phyloP scores from a whole-genome alignment of 345 rosid genomes.

The Citropsis articulata region DNA sequence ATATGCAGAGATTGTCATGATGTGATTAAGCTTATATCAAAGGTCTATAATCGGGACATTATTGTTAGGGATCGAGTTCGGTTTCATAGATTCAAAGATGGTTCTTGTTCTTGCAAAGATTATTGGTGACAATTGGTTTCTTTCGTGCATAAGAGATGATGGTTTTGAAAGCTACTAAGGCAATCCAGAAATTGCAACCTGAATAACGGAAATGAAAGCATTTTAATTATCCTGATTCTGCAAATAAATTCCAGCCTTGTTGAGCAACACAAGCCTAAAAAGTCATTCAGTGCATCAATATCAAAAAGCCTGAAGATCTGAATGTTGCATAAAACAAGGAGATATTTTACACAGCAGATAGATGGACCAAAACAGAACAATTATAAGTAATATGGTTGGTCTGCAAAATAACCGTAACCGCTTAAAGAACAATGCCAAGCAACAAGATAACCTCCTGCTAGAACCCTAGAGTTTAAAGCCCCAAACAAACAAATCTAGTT shows the following conservation, averaged over 20 bases:
- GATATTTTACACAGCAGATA: slow-evolving; percentile 24
- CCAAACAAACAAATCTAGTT: slow-evolving; percentile 27
- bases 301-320: slow-evolving; percentile 8
- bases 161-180: not conserved
- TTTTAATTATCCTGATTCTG: not conserved
- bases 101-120: slow-evolving; percentile 79
- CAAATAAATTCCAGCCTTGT: not conserved
- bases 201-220: not conserved
- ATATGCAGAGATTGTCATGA: slow-evolving; percentile 85
- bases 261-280: not conserved
- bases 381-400: slow-evolving; percentile 19
- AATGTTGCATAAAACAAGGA: slow-evolving; percentile 4
- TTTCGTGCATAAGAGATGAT: not conserved
- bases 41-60: slow-evolving; percentile 65
- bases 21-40: slow-evolving; percentile 69
- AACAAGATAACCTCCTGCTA: slow-evolving; percentile 21
- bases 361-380: slow-evolving; percentile 11
- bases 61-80: slow-evolving; percentile 78
- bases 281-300: not conserved
- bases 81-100: slow-evolving; percentile 72
- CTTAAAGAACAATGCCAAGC: slow-evolving; percentile 12
- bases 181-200: not conserved
- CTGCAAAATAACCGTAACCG: slow-evolving; percentile 13
- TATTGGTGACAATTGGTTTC: slow-evolving; percentile 50
- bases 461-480: slow-evolving; percentile 14